Percentiles rank a stretch among this genome's conserved stretches.
Conservation (phyloP, 116 monocot genomes). For the Posidonia oceanica region DNA sequence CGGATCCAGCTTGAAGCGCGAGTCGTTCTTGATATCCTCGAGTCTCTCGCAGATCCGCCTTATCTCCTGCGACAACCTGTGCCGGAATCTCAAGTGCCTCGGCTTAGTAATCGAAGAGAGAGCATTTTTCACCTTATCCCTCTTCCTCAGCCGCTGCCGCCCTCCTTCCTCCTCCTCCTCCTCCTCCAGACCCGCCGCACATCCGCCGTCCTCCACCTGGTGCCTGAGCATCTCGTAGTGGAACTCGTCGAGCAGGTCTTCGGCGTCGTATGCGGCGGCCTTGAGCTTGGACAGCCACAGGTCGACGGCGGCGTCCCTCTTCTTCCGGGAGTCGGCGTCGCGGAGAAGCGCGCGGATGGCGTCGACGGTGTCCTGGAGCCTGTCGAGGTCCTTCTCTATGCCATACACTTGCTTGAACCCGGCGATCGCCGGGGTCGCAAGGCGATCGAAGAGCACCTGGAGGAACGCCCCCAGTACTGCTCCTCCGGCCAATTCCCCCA, state of each 20-base stretch:
- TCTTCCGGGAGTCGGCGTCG: background rate
- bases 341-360: background rate
- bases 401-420: background rate
- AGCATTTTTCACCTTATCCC: background rate
- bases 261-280: slow-evolving; percentile 4
- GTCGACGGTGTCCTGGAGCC: background rate
- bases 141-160: background rate
- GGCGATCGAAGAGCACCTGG: background rate
- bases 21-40: background rate
- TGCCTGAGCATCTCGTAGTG: background rate
- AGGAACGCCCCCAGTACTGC: background rate
- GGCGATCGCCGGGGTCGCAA: background rate
- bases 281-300: slow-evolving; percentile 2
- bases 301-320: background rate
- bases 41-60: background rate
- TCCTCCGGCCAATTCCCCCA: background rate
- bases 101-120: background rate
- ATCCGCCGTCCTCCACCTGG: background rate
- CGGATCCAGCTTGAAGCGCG: background rate
- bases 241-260: slow-evolving; percentile 1
- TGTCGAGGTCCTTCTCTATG: slow-evolving; percentile 1
- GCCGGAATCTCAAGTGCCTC: background rate
- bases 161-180: background rate
- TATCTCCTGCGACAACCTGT: background rate
- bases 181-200: background rate